These are phyloP conservation scores for Populus hybrid DNA, from an alignment of 441 rosid species.

Conservation along the genomic window DNA sequence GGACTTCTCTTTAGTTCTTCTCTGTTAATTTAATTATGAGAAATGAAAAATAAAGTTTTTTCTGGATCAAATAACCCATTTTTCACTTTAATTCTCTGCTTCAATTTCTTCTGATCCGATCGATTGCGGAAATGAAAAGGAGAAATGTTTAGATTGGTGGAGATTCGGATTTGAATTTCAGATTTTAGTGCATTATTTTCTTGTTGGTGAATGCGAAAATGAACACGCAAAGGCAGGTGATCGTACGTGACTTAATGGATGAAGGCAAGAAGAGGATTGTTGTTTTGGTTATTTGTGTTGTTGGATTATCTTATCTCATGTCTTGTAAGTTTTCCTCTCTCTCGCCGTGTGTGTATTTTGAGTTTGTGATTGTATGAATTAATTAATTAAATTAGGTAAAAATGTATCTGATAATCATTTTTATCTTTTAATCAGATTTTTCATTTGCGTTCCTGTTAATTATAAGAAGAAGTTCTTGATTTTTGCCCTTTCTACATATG, in stretches of 20 bases:
- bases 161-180: conserved; percentile 10
- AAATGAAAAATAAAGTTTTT: neutral
- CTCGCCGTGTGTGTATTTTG: neutral
- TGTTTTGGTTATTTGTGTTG: conserved; percentile 75
- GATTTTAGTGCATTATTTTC: neutral
- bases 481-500: neutral
- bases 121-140: conserved; percentile 14
- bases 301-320: conserved; percentile 92
- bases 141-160: conserved; percentile 5
- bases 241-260: conserved; percentile 75
- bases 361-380: neutral
- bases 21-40: neutral
- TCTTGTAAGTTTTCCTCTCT: conserved; percentile 55
- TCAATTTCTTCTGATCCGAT: conserved; percentile 19
- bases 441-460: neutral
- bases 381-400: neutral
- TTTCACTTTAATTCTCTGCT: conserved; percentile 8
- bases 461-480: neutral
- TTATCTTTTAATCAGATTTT: neutral
- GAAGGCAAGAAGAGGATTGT: conserved; percentile 95
- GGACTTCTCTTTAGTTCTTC: conserved; percentile 4
- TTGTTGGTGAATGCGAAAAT: conserved; percentile 27
- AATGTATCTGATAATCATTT: neutral
- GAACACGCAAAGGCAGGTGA: conserved; percentile 67
- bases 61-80: neutral